phyloP scores from a whole-genome alignment of 139 green algal species.

The Eudorina sp. region DNA sequence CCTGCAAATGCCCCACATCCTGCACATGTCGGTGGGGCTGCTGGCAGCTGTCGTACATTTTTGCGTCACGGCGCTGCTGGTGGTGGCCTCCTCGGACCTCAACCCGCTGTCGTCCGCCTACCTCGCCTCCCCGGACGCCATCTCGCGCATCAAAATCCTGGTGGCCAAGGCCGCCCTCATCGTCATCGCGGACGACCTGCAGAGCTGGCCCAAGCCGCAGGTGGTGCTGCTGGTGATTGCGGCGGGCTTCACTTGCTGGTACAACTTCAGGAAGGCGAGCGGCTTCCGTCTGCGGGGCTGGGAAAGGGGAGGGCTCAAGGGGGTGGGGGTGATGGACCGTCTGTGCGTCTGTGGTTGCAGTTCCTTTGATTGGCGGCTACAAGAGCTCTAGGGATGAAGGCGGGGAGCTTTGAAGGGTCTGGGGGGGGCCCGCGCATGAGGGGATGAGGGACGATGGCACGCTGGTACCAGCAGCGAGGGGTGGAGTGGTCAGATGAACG shows the following conservation, averaged over 20 bases:
- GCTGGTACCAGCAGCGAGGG: too few relatives aligned
- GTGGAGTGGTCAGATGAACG: too few relatives aligned
- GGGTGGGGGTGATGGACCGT: too few relatives aligned
- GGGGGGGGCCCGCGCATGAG: too few relatives aligned
- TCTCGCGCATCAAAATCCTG: slow-evolving; percentile 42
- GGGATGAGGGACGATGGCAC: too few relatives aligned
- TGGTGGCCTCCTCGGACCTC: slow-evolving; percentile 34
- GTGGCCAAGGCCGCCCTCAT: slow-evolving; percentile 24
- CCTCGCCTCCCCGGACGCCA: slow-evolving; percentile 32
- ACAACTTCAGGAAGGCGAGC: slow-evolving; percentile 16
- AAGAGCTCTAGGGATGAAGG: too few relatives aligned
- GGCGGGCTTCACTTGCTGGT: not conserved
- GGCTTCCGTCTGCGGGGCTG: too few relatives aligned
- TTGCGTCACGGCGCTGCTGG: slow-evolving; percentile 32
- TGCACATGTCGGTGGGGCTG: slow-evolving; percentile 30
- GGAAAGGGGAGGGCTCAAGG: too few relatives aligned
- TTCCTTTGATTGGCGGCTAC: too few relatives aligned
- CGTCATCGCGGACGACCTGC: not conserved
- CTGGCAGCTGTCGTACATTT: not conserved
- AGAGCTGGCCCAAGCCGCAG: not conserved
- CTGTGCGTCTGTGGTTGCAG: too few relatives aligned
- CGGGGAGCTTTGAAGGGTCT: too few relatives aligned
- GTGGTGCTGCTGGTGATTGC: not conserved
- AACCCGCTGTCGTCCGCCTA: not conserved
- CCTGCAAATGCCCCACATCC: slow-evolving; percentile 26